phyloP scores from a whole-genome alignment of 2,329 filamentous ascomycete genomes.

The Sphaceloma murrayae region DNA sequence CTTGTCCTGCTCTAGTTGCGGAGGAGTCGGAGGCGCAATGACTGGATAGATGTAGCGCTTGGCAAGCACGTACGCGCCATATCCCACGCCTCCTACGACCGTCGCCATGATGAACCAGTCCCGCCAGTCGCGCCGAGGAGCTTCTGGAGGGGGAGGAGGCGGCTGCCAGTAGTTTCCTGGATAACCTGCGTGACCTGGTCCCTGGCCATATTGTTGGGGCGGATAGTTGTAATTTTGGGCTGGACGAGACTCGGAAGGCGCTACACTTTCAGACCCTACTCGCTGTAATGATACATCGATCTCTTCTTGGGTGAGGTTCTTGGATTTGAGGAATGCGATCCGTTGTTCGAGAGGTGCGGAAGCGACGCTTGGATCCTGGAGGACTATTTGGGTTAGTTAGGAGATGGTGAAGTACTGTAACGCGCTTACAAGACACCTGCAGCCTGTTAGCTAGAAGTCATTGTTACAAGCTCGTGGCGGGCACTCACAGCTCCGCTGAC shows the following conservation, averaged over 20 bases:
- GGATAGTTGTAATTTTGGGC: constrained; percentile 36
- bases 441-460: too few relatives aligned
- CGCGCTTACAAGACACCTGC: constrained; percentile 45
- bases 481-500: constrained; percentile 60
- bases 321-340: constrained; percentile 85
- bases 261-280: constrained; percentile 48
- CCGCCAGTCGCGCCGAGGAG: constrained; percentile 83
- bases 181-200: constrained; percentile 44
- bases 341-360: constrained; percentile 86
- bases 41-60: constrained; percentile 90
- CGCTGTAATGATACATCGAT: constrained; percentile 75
- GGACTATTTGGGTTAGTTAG: constrained; percentile 50
- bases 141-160: constrained; percentile 45
- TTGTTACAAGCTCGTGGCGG: too few relatives aligned
- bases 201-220: constrained; percentile 34
- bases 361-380: constrained; percentile 87
- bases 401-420: too few relatives aligned
- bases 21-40: constrained; percentile 85
- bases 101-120: constrained; percentile 99
- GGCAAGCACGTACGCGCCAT: constrained; percentile 77
- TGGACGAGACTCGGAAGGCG: constrained; percentile 35
- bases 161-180: constrained; percentile 42
- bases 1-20: constrained; percentile 91
- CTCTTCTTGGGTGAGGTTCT: constrained; percentile 95
- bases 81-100: constrained; percentile 78